A percentile compares a stretch with the other conserved stretches of the same genome.
These are phyloP conservation scores for Cercospora nicotianae DNA, from an alignment of 2,329 filamentous ascomycete species.

Conservation along the genomic window DNA sequence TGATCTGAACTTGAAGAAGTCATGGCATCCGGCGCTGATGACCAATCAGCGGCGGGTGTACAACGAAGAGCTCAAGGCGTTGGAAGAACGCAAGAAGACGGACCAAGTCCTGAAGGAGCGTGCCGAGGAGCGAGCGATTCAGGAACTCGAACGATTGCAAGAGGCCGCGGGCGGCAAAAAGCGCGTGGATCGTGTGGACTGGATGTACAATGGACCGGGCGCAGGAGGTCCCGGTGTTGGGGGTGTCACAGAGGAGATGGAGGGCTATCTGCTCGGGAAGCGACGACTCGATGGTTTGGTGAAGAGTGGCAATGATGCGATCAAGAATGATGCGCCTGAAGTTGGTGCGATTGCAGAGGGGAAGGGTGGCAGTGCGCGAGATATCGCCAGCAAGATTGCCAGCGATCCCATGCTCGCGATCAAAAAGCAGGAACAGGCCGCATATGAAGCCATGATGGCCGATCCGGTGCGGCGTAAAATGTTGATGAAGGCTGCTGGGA, in stretches of 20 bases:
- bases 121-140: conserved; percentile 87
- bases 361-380: conserved; percentile 71
- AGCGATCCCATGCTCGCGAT: conserved; percentile 92
- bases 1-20: conserved; percentile 88
- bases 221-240: conserved; percentile 70
- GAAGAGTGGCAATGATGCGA: conserved; percentile 76
- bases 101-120: conserved; percentile 90
- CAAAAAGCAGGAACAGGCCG: conserved; percentile 73
- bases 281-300: conserved; percentile 84
- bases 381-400: conserved; percentile 81
- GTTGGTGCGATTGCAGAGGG: conserved; percentile 58
- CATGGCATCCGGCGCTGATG: conserved; percentile 88
- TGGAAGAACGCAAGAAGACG: conserved; percentile 92
- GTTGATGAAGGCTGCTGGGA: conserved; percentile 56
- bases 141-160: conserved; percentile 86
- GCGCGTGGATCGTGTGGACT: conserved; percentile 81
- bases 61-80: conserved; percentile 86
- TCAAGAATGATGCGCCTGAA: conserved; percentile 65
- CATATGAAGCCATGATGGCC: conserved; percentile 67
- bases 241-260: conserved; percentile 73
- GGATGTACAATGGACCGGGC: conserved; percentile 94
- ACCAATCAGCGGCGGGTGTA: conserved; percentile 90
- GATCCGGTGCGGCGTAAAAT: conserved; percentile 68
- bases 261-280: conserved; percentile 90
- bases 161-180: conserved; percentile 84